Evolutionary conservation across 163 green algal species (phyloP), one percentile per base, ranked within the genome.

Genomic region (Coccomyxa subellipsoidea): DNA sequence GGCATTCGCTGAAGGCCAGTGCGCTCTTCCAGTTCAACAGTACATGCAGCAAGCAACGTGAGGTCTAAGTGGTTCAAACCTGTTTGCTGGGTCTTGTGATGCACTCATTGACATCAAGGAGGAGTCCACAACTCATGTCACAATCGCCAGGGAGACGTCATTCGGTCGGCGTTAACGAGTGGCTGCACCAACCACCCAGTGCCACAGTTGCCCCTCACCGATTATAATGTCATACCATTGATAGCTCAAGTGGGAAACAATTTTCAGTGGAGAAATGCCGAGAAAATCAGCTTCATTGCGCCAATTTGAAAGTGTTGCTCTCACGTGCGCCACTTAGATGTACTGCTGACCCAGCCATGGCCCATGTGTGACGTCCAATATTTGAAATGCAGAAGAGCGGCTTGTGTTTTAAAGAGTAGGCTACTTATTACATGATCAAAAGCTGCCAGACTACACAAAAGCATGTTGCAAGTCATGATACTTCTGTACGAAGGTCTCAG

Each of bases 401-500:
- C n/a, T n/a, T n/a, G n/a, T n/a, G n/a, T n/a, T n/a, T n/a, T n/a
- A n/a, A n/a, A n/a, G n/a, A n/a, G n/a, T n/a, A n/a, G n/a, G n/a
- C n/a, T n/a, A n/a, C n/a, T n/a, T n/a, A n/a, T n/a, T n/a, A n/a
- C 47, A 59, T 21, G 39, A 1, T 21, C 23, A 18, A 2, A 59
- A 12, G 3, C 47, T 23, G 47, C 23, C 15, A 12, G 23, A 27
- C 47, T 18, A 23, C 23, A 27, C 21, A 6, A 34, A 18, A 73
- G 29, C 66, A 36, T 34, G 66, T n/a, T 73, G 66, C 66, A 36
- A 6, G 29, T 15, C 36, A 25, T 78, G 27, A 78, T 53, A 78
- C 72, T 76, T 29, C 53, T 9, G 2, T 10, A 93, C 81, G 69
- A 96, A 95, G 0, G 15, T 72, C 6, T 89, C 86, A 0, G 92